These are phyloP conservation scores for Russula vinacea DNA, from an alignment of 768 basidiomycete species.

Conservation along the genomic window DNA sequence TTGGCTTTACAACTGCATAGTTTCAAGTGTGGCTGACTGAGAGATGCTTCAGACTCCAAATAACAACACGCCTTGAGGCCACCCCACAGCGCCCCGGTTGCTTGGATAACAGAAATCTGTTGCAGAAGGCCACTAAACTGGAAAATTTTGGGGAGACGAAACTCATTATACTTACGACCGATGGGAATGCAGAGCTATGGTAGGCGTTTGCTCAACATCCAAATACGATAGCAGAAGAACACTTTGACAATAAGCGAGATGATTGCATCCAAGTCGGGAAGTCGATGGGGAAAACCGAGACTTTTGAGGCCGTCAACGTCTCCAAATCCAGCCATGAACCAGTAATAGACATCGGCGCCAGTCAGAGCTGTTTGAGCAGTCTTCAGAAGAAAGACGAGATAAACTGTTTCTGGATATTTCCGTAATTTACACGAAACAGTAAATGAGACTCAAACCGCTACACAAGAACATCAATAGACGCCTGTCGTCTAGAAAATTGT, in stretches of 20 bases:
- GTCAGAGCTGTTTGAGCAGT: constrained; percentile 18
- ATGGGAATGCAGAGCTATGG: constrained; percentile 14
- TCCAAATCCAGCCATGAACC: constrained; percentile 21
- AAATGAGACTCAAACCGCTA: background rate
- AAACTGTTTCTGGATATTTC: background rate
- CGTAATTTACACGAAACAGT: background rate
- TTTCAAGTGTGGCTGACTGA: constrained; percentile 9
- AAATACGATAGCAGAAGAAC: constrained; percentile 24
- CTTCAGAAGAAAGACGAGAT: constrained; percentile 17
- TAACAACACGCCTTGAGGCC: constrained; percentile 3
- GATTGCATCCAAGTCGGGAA: constrained; percentile 7
- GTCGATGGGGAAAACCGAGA: constrained; percentile 11
- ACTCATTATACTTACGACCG: background rate
- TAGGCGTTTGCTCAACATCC: constrained; percentile 15
- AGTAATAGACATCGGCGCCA: constrained; percentile 19
- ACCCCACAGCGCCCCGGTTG: constrained; percentile 1
- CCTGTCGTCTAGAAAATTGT: constrained; percentile 20
- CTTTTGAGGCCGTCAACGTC: background rate
- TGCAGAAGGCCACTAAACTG: background rate
- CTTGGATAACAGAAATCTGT: constrained; percentile 5
- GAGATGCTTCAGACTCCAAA: background rate
- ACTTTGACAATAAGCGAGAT: constrained; percentile 16
- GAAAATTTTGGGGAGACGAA: background rate
- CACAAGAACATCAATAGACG: constrained; percentile 6
- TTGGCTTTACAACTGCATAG: background rate